Evolutionary conservation across 805 yeast genomes (phyloP), one percentile per base, ranked within the genome.

Genomic region (Lipomyces spencermartinsiae): DNA sequence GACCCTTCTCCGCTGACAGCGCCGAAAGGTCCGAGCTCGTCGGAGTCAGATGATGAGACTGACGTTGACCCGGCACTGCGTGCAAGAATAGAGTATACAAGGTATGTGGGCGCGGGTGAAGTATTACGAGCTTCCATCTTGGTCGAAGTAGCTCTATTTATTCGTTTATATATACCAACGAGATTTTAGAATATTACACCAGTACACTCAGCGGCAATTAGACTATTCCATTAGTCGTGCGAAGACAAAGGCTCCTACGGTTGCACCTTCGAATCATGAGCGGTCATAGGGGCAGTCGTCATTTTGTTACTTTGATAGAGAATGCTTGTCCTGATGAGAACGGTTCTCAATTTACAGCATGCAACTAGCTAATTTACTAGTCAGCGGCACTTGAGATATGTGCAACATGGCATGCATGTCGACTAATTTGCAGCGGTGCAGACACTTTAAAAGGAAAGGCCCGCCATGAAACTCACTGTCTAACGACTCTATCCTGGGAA

Each of bases 151-250:
- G n/a, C n/a, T 35, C 43, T 37, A 12, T 37, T 37, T 37, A 16
- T 43, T 43, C 3, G 10, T 8, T 12, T 19, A 5, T 22, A 5
- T 22, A 25, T 53, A 25, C 29, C 22, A 31, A 25, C 34, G 31
- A 29, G 25, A 22, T 8, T 7, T 4, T 33, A 61, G 66, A 49
- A 62, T 66, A 25, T 49, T 66, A 29, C 35, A 39, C n/a, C 66
- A 53, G 49, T 66, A 66, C 59, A 66, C 69, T 7, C 61, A 62
- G 37, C 69, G 64, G 16, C 69, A 66, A 39, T 61, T 66, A 14
- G 69, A 66, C 46, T 66, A 43, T 59, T 62, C 66, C 9, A 37
- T 66, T 19, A 31, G 37, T 31, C 58, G 58, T 9, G 54, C 62
- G 9, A 16, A 31, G 14, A 39, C 62, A 51, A 39, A 54, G 16